These are phyloP conservation scores for Fusarium napiforme DNA, from an alignment of 2,329 filamentous ascomycete genomes.

Conservation along the genomic window DNA sequence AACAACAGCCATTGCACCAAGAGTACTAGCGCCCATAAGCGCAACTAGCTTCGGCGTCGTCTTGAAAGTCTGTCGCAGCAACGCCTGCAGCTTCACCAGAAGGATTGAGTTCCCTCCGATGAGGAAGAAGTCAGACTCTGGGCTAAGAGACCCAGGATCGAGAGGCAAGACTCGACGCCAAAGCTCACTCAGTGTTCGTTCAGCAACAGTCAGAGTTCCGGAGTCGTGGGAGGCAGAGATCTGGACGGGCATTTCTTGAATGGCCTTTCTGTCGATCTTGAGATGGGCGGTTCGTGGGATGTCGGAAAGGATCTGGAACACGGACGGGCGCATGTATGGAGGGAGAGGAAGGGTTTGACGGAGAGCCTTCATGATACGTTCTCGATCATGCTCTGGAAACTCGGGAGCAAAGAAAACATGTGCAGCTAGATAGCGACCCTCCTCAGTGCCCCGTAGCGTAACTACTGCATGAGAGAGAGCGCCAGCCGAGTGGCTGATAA, in stretches of 20 bases:
- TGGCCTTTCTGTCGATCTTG: neutral
- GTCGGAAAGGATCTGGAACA: neutral
- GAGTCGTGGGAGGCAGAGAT: neutral
- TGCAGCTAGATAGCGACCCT: too few relatives aligned
- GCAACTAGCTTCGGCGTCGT: neutral
- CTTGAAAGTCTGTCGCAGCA: neutral
- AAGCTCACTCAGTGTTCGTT: neutral
- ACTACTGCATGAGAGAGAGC: too few relatives aligned
- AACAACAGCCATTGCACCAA: neutral
- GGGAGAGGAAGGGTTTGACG: too few relatives aligned
- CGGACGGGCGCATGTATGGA: too few relatives aligned
- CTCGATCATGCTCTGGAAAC: too few relatives aligned
- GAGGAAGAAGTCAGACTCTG: conserved; percentile 7
- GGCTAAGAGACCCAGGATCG: neutral
- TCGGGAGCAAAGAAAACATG: too few relatives aligned
- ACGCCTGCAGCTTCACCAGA: neutral
- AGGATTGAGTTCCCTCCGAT: conserved; percentile 1
- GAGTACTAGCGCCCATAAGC: neutral
- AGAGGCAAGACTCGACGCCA: conserved; percentile 1
- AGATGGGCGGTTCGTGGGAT: neutral
- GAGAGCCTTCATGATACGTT: too few relatives aligned
- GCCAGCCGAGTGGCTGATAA: too few relatives aligned
- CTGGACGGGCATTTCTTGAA: neutral
- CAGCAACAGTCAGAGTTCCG: neutral
- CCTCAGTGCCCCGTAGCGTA: too few relatives aligned